These are phyloP conservation scores for Solanum sejunctum DNA, from an alignment of 257 asterid species.

Conservation along the genomic window DNA sequence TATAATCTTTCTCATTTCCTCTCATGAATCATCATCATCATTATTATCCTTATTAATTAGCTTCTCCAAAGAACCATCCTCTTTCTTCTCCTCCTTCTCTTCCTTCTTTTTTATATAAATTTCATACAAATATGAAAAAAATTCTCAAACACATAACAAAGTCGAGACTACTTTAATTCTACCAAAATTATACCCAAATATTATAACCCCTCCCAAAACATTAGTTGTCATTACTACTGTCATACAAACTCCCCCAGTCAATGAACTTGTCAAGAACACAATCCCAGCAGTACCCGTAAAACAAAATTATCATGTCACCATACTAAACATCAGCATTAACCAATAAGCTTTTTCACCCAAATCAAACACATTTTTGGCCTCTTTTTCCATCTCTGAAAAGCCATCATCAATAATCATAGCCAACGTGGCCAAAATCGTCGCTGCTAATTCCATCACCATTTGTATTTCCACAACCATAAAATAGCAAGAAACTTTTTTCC, in stretches of 20 bases:
- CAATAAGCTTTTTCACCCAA: conserved; percentile 38
- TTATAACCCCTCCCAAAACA: conserved; percentile 51
- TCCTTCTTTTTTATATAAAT: conserved; percentile 10
- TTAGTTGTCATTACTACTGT: conserved; percentile 52
- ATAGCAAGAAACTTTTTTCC: conserved; percentile 47
- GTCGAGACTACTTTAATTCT: conserved; percentile 1
- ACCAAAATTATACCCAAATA: conserved; percentile 39
- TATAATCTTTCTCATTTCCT: conserved; percentile 13
- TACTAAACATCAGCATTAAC: conserved; percentile 20
- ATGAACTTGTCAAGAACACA: conserved; percentile 67
- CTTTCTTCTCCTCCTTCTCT: neutral
- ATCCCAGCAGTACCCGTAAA: conserved; percentile 80
- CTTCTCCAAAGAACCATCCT: neutral
- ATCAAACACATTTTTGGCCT: conserved; percentile 33
- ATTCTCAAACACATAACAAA: conserved; percentile 37
- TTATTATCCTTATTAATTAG: neutral
- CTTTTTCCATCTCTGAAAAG: conserved; percentile 22
- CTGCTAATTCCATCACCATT: conserved; percentile 44
- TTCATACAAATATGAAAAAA: conserved; percentile 50
- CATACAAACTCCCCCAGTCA: conserved; percentile 71
- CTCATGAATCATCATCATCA: neutral
- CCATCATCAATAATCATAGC: conserved; percentile 37
- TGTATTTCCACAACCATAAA: conserved; percentile 81
- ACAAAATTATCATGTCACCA: conserved; percentile 48
- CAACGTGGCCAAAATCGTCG: conserved; percentile 37